Conservation (phyloP, 2,329 filamentous ascomycete species). For the Alternaria sp. region DNA sequence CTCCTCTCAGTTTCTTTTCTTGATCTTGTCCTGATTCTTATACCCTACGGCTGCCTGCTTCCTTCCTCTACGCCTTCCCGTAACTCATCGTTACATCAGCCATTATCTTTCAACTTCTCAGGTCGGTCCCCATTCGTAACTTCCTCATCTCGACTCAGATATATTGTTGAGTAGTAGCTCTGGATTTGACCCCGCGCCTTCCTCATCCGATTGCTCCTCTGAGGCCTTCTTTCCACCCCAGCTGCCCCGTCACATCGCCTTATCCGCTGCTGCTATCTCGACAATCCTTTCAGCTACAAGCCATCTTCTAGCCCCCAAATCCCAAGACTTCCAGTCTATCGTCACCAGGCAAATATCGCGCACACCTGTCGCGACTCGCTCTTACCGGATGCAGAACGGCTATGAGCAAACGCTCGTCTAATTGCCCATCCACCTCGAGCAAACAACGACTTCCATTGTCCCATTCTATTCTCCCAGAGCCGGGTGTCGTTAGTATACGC, state of each 20-base stretch:
- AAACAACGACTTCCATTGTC: neutral
- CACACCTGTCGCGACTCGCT: conserved; percentile 1
- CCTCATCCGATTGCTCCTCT: neutral
- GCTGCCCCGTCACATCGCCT: neutral
- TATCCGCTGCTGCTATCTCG: neutral
- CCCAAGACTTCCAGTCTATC: neutral
- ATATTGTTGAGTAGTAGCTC: neutral
- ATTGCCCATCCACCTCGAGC: conserved; percentile 1
- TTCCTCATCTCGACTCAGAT: neutral
- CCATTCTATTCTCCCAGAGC: neutral
- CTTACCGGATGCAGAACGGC: neutral
- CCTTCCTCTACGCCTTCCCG: neutral
- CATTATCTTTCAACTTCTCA: neutral
- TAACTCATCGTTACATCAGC: neutral
- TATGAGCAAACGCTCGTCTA: conserved; percentile 1
- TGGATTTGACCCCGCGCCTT: neutral
- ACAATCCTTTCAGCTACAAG: neutral
- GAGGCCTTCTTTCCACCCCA: neutral
- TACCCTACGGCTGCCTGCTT: neutral
- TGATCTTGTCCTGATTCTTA: neutral
- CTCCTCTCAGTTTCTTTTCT: neutral
- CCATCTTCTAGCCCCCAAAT: neutral
- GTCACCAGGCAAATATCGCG: neutral
- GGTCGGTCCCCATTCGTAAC: too few relatives aligned
- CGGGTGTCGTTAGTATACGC: neutral